Evolutionary conservation across 768 basidiomycete genomes (phyloP), one percentile per base, ranked within the genome.

Genomic region (Pluteus cervinus): DNA sequence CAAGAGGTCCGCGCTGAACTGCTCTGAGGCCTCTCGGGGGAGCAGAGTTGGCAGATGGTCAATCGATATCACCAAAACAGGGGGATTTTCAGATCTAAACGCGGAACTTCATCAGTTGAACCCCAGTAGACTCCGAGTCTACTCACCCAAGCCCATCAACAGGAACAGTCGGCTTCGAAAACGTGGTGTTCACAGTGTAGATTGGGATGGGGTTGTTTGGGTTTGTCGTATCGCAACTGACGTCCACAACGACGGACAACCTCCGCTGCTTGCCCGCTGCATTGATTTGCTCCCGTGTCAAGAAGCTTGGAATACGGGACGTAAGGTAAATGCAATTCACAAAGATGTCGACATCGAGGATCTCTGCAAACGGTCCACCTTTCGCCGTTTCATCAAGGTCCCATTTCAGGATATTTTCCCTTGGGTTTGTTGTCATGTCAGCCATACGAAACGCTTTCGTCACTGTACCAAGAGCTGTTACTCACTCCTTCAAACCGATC

Each of bases 311-410:
- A 38, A 94, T 91, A 42, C 69, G 57, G 12, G 81, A 76, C n/a
- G 79, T 81, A 35, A 99, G 81, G 61, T 98, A 98, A 59, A 99
- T 99, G 73, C 96, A 98, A 68, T 99, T 99, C 72, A 98, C 79
- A 54, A 99, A 97, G 51, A 99, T 80, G 64, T 99, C 94, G 45
- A 91, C 94, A 45, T 90, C 89, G 20, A 98, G 75, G 42, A 99
- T 90, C 66, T 98, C 94, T 31, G 75, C 61, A 69, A 97, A 98
- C 0, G 96, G 96, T 2, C 96, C 96, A 21, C 93, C 93, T 65
- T 91, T 93, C 51, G 84, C 86, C 5, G 96, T 99, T 67, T 99
- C 96, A 2, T 71, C 86, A 71, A 99, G 65, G 60, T 99, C 96
- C 96, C 96, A 98, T 73, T 97, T 93, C 63, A 89, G 18, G 52